Evolutionary conservation across 805 yeast genomes (phyloP).

Genomic region (Ascoidea asiatica): DNA sequence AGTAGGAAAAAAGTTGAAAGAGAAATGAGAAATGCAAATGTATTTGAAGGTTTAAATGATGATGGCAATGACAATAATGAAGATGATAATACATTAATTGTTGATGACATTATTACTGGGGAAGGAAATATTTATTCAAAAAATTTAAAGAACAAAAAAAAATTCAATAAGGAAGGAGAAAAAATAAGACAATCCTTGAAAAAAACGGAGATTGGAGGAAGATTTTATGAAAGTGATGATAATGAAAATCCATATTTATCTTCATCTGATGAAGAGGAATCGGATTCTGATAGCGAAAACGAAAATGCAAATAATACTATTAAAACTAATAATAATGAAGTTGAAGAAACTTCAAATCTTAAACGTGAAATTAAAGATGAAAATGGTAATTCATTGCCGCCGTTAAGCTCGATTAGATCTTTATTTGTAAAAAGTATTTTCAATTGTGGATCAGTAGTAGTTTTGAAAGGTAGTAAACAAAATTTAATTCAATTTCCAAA

Average conservation of each 20-base stretch:
- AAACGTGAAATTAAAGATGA: constrained; percentile 17
- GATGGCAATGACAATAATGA: constrained; percentile 46
- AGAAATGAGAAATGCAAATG: constrained; percentile 75
- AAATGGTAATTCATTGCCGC: no score
- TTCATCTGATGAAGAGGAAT: constrained; percentile 52
- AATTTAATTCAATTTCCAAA: constrained; percentile 47
- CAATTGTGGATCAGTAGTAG: no score
- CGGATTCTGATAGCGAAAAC: constrained; percentile 25
- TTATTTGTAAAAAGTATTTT: no score
- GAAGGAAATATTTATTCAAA: neutral
- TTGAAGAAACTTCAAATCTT: constrained; percentile 21
- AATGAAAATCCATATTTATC: constrained; percentile 73
- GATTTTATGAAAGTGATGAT: constrained; percentile 28
- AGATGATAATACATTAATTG: constrained; percentile 43
- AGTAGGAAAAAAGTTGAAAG: constrained; percentile 73
- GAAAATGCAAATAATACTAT: constrained; percentile 13
- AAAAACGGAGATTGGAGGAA: constrained; percentile 71
- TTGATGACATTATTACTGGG: neutral
- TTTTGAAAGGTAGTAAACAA: neutral
- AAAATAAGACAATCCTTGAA: constrained; percentile 72
- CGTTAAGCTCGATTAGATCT: neutral
- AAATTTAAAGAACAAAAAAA: no score
- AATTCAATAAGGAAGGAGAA: constrained; percentile 84
- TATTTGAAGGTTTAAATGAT: constrained; percentile 36
- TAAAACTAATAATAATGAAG: constrained; percentile 22